These are phyloP conservation scores for Annulohypoxylon moriforme DNA, from an alignment of 495 filamentous ascomycete species.

Conservation along the genomic window DNA sequence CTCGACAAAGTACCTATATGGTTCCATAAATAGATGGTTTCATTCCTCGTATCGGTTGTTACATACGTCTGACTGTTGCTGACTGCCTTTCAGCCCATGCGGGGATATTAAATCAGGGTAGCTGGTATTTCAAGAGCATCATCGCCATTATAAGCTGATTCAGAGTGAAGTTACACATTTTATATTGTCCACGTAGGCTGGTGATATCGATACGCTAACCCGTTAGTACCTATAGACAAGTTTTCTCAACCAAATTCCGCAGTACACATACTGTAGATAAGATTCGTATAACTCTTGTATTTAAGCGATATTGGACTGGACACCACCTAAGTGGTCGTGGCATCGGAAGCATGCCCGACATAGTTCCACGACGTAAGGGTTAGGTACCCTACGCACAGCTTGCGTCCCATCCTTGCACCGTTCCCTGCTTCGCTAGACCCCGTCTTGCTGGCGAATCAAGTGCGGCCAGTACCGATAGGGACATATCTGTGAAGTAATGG, in stretches of 20 bases:
- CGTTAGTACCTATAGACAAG: neutral
- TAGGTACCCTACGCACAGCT: neutral
- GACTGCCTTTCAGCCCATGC: neutral
- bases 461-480: slow-evolving; percentile 1
- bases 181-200: neutral
- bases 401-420: neutral
- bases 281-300: neutral
- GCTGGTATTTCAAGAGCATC: neutral
- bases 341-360: neutral
- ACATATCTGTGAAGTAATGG: neutral
- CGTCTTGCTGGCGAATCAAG: neutral
- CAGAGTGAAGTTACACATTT: neutral
- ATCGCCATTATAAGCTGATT: neutral
- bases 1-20: neutral
- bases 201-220: neutral
- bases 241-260: neutral
- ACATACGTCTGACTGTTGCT: neutral
- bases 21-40: neutral
- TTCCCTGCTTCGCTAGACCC: neutral
- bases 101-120: neutral
- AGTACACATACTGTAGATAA: neutral
- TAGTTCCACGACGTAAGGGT: neutral
- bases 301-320: neutral
- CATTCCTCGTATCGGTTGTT: neutral
- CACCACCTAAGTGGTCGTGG: neutral